Percentiles rank a stretch among this genome's conserved stretches.
Conservation (phyloP, 768 basidiomycete genomes). For the Lactarius quietus region DNA sequence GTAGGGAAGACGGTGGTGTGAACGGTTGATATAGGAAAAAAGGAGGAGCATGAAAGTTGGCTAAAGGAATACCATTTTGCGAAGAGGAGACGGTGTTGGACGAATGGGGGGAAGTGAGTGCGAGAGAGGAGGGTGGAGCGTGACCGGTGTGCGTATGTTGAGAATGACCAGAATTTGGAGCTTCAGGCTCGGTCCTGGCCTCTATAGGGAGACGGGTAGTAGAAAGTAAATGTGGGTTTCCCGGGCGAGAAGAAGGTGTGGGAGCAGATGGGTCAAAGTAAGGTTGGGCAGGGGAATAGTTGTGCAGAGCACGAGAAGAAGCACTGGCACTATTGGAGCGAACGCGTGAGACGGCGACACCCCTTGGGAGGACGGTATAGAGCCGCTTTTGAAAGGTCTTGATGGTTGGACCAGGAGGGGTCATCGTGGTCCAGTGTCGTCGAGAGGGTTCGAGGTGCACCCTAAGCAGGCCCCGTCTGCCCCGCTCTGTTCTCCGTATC, state of each 20-base stretch:
- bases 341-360: constrained; percentile 35
- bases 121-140: constrained; percentile 40
- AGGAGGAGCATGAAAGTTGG: constrained; percentile 41
- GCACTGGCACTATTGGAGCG: constrained; percentile 42
- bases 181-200: constrained; percentile 44
- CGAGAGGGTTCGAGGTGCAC: background rate
- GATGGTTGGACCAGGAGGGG: constrained; percentile 41
- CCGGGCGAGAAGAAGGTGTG: constrained; percentile 38
- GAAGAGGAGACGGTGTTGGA: constrained; percentile 31
- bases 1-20: constrained; percentile 19
- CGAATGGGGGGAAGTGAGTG: constrained; percentile 43
- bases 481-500: background rate
- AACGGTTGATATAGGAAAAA: constrained; percentile 34
- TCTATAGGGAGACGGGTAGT: constrained; percentile 46
- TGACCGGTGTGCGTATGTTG: constrained; percentile 35
- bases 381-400: constrained; percentile 52
- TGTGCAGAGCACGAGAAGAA: constrained; percentile 45
- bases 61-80: constrained; percentile 33
- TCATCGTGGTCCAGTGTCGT: constrained; percentile 34
- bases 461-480: background rate
- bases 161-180: constrained; percentile 33
- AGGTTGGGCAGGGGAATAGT: constrained; percentile 34
- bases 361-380: constrained; percentile 42
- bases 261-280: constrained; percentile 42
- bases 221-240: constrained; percentile 38